Percentiles rank a stretch among this genome's conserved stretches.
Evolutionary conservation across 768 basidiomycete species (phyloP).

Genomic region (Psilocybe cubensis): DNA sequence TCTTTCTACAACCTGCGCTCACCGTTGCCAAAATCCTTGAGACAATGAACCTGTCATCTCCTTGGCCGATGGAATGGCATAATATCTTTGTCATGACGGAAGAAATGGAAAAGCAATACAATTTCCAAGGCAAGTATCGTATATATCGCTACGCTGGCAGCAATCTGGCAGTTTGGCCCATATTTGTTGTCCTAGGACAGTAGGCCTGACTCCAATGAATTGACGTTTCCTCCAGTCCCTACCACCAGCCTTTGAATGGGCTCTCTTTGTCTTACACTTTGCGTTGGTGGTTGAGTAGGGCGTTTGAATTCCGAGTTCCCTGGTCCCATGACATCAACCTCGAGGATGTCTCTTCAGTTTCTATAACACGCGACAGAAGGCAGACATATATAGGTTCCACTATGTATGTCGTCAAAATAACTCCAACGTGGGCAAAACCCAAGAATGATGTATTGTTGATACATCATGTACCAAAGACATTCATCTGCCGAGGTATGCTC

Average conservation of each 20-base stretch:
- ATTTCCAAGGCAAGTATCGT: background rate
- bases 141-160: background rate
- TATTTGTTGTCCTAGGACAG: background rate
- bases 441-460: slow-evolving; percentile 6
- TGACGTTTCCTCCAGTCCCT: background rate
- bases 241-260: background rate
- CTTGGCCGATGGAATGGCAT: too few species aligned
- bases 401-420: background rate
- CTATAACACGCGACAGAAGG: background rate
- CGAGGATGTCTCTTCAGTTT: background rate
- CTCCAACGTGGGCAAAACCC: background rate
- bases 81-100: background rate
- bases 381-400: background rate
- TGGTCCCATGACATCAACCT: slow-evolving; percentile 1
- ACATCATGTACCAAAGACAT: slow-evolving; percentile 1
- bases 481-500: background rate
- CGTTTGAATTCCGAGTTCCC: background rate
- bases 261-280: background rate
- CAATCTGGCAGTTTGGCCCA: background rate
- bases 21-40: too few species aligned
- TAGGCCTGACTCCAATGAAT: background rate
- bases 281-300: background rate
- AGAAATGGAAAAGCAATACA: too few species aligned
- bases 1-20: too few species aligned
- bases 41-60: too few species aligned